Percentiles rank a stretch among this genome's conserved stretches.
These are phyloP conservation scores for Cryptosporidium bovis DNA, from an alignment of 169 alveolate species.

Conservation along the genomic window DNA sequence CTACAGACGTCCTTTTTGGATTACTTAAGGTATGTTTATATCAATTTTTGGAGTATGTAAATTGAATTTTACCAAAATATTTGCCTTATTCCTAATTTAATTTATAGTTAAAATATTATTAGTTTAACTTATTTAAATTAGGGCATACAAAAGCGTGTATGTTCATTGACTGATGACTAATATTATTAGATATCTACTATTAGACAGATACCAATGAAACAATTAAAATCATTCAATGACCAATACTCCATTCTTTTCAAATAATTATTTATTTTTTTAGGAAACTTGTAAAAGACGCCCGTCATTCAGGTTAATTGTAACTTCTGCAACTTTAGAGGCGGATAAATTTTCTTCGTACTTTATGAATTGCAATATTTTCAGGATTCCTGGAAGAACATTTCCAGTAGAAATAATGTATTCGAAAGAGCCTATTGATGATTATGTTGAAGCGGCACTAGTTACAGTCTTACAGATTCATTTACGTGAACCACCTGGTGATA, in stretches of 20 bases:
- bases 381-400: constrained; percentile 98
- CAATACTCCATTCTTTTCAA: background rate
- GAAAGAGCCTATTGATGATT: constrained; percentile 98
- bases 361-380: constrained; percentile 95
- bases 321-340: constrained; percentile 98
- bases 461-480: constrained; percentile 97
- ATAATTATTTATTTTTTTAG: constrained; percentile 68
- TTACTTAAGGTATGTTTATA: constrained; percentile 87
- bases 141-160: background rate
- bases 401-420: constrained; percentile 97
- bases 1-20: constrained; percentile 98
- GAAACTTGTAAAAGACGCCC: constrained; percentile 91
- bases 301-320: constrained; percentile 96
- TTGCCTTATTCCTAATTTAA: background rate
- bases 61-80: background rate
- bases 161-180: constrained; percentile 72
- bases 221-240: constrained; percentile 10
- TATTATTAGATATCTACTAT: constrained; percentile 22
- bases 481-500: constrained; percentile 98
- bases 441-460: constrained; percentile 96
- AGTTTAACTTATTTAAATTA: constrained; percentile 18
- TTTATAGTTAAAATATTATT: background rate
- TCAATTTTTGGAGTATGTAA: background rate
- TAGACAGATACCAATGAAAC: constrained; percentile 90
- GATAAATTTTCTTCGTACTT: constrained; percentile 96